Conservation (phyloP, 495 filamentous ascomycete species). For the Cercophora newfieldiana region DNA sequence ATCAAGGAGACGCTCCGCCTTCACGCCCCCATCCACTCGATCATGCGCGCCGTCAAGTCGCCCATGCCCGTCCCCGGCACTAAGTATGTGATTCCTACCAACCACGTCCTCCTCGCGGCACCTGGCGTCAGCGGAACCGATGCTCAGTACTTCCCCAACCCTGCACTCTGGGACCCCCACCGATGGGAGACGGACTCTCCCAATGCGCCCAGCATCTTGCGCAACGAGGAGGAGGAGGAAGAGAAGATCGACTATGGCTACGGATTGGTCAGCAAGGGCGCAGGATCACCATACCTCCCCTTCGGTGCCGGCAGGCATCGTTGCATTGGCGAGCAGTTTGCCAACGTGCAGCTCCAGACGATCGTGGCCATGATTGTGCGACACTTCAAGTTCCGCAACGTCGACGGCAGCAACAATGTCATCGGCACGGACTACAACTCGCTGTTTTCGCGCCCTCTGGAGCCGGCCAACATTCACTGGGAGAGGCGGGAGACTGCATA, state of each 20-base stretch:
- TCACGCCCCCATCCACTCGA: slow-evolving; percentile 80
- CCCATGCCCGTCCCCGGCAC: slow-evolving; percentile 79
- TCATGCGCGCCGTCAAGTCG: slow-evolving; percentile 80
- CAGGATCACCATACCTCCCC: slow-evolving; percentile 83
- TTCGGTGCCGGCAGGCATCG: slow-evolving; percentile 93
- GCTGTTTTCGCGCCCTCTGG: slow-evolving; percentile 61
- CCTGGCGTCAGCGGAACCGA: slow-evolving; percentile 74
- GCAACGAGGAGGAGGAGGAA: slow-evolving; percentile 60
- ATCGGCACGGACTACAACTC: slow-evolving; percentile 85
- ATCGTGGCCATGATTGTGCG: slow-evolving; percentile 81
- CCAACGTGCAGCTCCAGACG: slow-evolving; percentile 84
- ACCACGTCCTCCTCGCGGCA: slow-evolving; percentile 75
- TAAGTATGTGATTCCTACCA: slow-evolving; percentile 72
- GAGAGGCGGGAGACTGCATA: slow-evolving; percentile 51
- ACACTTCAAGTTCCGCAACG: slow-evolving; percentile 70
- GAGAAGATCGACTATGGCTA: slow-evolving; percentile 91
- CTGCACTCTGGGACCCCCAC: slow-evolving; percentile 79
- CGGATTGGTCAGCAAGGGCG: slow-evolving; percentile 86
- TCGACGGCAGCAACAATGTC: slow-evolving; percentile 65
- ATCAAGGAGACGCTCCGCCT: slow-evolving; percentile 81
- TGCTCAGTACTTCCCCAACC: slow-evolving; percentile 75
- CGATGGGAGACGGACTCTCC: slow-evolving; percentile 69
- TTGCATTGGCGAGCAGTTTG: slow-evolving; percentile 97
- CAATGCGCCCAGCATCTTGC: slow-evolving; percentile 45
- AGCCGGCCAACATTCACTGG: slow-evolving; percentile 66